Conservation (phyloP, 2,329 filamentous ascomycete genomes). For the Boeremia exigua region DNA sequence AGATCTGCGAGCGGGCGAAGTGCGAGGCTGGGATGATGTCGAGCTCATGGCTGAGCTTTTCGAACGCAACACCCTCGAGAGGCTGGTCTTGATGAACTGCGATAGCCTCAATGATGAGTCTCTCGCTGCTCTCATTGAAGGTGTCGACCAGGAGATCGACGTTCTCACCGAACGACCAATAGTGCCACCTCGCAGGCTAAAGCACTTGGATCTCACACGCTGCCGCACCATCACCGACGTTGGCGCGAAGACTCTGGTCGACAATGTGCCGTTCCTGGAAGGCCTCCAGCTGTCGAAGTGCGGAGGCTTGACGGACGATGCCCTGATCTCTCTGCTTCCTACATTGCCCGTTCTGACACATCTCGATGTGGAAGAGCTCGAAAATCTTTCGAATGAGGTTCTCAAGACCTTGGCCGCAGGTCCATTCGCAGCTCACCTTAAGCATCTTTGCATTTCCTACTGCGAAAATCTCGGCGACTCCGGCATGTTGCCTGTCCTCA, state of each 20-base stretch:
- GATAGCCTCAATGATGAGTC: constrained; percentile 77
- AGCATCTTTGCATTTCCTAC: constrained; percentile 87
- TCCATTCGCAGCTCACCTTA: constrained; percentile 72
- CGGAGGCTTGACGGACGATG: constrained; percentile 72
- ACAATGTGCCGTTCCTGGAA: constrained; percentile 79
- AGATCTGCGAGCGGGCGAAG: constrained; percentile 82
- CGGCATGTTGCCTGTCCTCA: constrained; percentile 83
- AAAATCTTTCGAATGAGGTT: constrained; percentile 75
- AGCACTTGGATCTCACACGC: constrained; percentile 83
- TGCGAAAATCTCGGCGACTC: constrained; percentile 85
- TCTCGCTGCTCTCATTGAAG: constrained; percentile 76
- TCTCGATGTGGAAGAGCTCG: constrained; percentile 87
- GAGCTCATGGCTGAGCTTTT: constrained; percentile 78
- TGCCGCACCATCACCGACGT: constrained; percentile 75
- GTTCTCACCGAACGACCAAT: constrained; percentile 77
- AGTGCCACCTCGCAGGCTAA: constrained; percentile 77
- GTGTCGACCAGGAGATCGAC: constrained; percentile 77
- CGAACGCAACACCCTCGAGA: constrained; percentile 78
- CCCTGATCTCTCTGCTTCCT: constrained; percentile 73
- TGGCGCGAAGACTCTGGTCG: constrained; percentile 73
- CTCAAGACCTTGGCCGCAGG: constrained; percentile 77
- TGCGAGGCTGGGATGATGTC: constrained; percentile 77
- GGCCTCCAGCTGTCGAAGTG: constrained; percentile 85
- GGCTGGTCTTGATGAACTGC: constrained; percentile 82
- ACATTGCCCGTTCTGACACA: constrained; percentile 81